These are phyloP conservation scores for Colletotrichum melonis DNA, from an alignment of 2,329 filamentous ascomycete genomes.

Conservation along the genomic window DNA sequence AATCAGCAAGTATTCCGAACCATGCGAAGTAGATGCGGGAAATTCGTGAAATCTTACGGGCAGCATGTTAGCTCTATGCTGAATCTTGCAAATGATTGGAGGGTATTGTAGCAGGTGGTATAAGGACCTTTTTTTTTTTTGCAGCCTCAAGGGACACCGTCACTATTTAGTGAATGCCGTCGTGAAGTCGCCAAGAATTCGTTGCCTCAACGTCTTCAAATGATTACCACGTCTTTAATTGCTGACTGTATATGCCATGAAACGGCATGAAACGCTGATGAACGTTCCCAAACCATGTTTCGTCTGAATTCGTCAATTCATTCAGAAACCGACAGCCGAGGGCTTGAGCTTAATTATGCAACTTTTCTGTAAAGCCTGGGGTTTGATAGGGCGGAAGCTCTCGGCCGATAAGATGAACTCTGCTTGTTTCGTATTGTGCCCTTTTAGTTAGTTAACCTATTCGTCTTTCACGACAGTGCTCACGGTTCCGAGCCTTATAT, in stretches of 20 bases:
- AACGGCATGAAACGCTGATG: constrained; percentile 25
- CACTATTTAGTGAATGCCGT: background rate
- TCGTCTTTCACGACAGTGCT: background rate
- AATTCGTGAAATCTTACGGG: background rate
- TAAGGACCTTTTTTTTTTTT: background rate
- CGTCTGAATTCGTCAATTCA: constrained; percentile 9
- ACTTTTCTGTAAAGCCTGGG: background rate
- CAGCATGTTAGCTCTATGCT: background rate
- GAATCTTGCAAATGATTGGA: background rate
- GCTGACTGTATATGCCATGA: background rate
- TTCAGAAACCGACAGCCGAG: background rate
- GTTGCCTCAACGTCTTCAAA: background rate
- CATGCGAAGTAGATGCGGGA: background rate
- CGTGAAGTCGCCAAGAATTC: background rate
- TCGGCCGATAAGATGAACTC: background rate
- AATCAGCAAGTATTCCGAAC: background rate
- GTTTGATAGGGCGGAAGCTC: background rate
- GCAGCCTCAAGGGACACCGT: background rate
- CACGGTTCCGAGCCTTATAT: too few relatives aligned
- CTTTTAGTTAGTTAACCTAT: background rate
- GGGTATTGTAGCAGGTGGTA: background rate
- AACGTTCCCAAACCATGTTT: constrained; percentile 7
- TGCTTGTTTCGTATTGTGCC: background rate
- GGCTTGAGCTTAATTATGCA: background rate
- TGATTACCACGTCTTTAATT: background rate